These are phyloP conservation scores for Coleophoma eucalyptorum DNA, from an alignment of 2,329 filamentous ascomycete species.

Conservation along the genomic window DNA sequence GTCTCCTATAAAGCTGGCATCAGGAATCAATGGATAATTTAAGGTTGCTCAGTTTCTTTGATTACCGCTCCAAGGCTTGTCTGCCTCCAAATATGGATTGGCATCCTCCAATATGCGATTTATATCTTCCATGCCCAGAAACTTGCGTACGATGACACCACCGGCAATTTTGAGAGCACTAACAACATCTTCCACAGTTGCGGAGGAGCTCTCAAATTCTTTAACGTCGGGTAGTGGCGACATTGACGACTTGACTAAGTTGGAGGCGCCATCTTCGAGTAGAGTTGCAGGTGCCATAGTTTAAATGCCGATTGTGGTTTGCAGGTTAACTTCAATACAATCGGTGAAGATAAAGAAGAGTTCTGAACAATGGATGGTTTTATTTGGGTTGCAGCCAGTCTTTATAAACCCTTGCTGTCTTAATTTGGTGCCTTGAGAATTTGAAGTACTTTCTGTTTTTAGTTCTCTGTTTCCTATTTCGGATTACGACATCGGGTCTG, in stretches of 20 bases:
- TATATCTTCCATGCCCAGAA: neutral
- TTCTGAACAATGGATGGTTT: neutral
- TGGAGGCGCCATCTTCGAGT: neutral
- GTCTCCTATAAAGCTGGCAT: constrained; percentile 2
- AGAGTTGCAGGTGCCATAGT: neutral
- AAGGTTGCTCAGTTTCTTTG: neutral
- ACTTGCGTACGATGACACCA: neutral
- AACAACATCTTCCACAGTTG: neutral
- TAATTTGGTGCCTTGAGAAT: neutral
- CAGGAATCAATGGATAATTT: neutral
- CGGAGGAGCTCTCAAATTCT: neutral
- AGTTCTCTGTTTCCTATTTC: neutral
- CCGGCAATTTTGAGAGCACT: neutral
- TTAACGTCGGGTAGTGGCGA: neutral
- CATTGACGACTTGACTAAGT: neutral
- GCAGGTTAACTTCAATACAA: neutral
- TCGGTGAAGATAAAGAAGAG: neutral
- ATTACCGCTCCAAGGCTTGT: neutral
- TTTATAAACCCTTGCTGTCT: neutral
- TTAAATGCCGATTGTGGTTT: neutral
- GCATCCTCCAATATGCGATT: neutral
- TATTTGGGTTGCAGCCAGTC: neutral
- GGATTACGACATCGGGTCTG: neutral
- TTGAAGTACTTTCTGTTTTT: neutral
- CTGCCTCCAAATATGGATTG: constrained; percentile 1